phyloP scores from a whole-genome alignment of 139 green algal species.

The Medakamo hakoo region DNA sequence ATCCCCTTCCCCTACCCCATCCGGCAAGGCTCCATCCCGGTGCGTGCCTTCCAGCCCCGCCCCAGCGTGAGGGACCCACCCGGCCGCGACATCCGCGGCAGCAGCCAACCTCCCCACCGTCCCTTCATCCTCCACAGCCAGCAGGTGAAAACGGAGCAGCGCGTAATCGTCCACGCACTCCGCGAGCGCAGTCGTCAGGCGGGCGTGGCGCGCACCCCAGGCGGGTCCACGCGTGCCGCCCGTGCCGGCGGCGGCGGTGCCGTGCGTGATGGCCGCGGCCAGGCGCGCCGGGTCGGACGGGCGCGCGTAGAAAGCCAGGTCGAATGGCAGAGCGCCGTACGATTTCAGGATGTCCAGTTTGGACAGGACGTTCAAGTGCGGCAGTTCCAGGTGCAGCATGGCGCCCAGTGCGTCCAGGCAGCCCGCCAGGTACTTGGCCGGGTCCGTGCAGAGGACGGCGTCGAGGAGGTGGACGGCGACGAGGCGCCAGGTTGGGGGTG shows the following conservation, averaged over 20 bases:
- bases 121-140: slow-evolving; percentile 65
- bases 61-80: slow-evolving; percentile 21
- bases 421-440: slow-evolving; percentile 66
- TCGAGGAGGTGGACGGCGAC: slow-evolving; percentile 66
- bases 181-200: neutral
- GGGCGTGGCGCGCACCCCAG: neutral
- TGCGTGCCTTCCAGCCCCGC: neutral
- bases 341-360: slow-evolving; percentile 22
- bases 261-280: neutral
- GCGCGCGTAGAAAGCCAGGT: neutral
- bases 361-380: slow-evolving; percentile 63
- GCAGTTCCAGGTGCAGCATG: slow-evolving; percentile 69
- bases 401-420: slow-evolving; percentile 52
- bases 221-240: neutral
- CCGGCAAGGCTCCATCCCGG: neutral
- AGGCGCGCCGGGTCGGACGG: neutral
- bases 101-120: slow-evolving; percentile 34
- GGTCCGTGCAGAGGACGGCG: slow-evolving; percentile 41
- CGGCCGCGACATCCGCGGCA: slow-evolving; percentile 60
- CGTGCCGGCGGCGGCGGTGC: neutral
- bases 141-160: slow-evolving; percentile 65
- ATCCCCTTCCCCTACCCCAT: neutral
- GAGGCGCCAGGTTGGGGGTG: slow-evolving; percentile 39
- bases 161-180: slow-evolving; percentile 72
- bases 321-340: neutral